Evolutionary conservation across 495 filamentous ascomycete genomes (phyloP).

Genomic region (Aspergillus carlsbadensis): DNA sequence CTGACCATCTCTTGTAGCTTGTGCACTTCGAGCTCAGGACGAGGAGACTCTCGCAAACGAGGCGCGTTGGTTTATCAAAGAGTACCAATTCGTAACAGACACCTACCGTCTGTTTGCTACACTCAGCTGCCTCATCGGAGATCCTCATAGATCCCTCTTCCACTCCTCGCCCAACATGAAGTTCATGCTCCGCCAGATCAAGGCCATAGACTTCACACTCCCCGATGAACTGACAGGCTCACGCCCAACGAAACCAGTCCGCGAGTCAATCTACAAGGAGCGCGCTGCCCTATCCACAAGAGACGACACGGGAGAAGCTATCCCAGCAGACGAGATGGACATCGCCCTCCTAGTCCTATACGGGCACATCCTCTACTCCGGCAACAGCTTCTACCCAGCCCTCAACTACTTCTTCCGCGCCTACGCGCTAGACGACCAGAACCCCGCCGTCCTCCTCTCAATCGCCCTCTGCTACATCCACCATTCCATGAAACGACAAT

Average conservation of each 20-base stretch:
- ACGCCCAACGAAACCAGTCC: constrained; percentile 15
- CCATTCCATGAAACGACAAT: constrained; percentile 81
- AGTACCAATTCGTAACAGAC: constrained; percentile 80
- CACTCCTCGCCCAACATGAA: constrained; percentile 71
- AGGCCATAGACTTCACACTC: constrained; percentile 74
- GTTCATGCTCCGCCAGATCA: constrained; percentile 85
- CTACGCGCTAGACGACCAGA: constrained; percentile 71
- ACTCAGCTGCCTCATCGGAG: constrained; percentile 61
- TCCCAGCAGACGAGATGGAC: constrained; percentile 58
- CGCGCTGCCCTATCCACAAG: constrained; percentile 50
- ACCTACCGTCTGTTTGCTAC: constrained; percentile 78
- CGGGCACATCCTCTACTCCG: constrained; percentile 79
- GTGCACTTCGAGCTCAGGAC: constrained; percentile 76
- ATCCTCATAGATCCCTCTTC: constrained; percentile 48
- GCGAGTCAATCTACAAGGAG: constrained; percentile 41
- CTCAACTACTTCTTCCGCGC: constrained; percentile 92
- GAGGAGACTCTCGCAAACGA: constrained; percentile 65
- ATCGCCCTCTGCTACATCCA: constrained; percentile 74
- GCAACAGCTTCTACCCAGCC: constrained; percentile 75
- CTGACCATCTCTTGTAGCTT: constrained; percentile 48
- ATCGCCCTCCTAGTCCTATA: constrained; percentile 81
- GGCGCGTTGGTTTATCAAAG: constrained; percentile 82
- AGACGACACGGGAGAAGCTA: constrained; percentile 46
- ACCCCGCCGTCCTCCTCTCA: constrained; percentile 72
- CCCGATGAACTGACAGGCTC: constrained; percentile 26